Conservation (phyloP, 2,329 filamentous ascomycete species). For the Phyllosticta ampelicida region DNA sequence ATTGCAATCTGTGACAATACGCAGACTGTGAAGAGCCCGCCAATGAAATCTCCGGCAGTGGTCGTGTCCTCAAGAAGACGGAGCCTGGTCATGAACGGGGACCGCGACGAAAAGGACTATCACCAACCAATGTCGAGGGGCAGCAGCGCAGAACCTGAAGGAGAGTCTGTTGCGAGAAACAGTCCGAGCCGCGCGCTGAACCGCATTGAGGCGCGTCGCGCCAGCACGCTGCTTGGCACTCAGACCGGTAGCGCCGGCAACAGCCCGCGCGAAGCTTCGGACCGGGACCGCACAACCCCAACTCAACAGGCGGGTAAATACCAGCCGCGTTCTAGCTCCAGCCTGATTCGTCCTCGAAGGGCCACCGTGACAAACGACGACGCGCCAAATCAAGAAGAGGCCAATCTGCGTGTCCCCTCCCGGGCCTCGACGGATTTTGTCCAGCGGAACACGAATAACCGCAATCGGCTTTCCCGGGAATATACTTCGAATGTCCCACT, state of each 20-base stretch:
- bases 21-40: slow-evolving; percentile 14
- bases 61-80: slow-evolving; percentile 3
- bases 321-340: not conserved
- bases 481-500: slow-evolving; percentile 29
- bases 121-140: slow-evolving; percentile 6
- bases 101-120: slow-evolving; percentile 2
- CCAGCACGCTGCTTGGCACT: slow-evolving; percentile 21
- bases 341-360: slow-evolving; percentile 6
- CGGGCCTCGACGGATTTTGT: slow-evolving; percentile 39
- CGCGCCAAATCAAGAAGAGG: slow-evolving; percentile 25
- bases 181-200: slow-evolving; percentile 28
- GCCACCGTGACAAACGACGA: slow-evolving; percentile 9
- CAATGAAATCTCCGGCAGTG: slow-evolving; percentile 3
- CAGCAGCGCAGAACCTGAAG: slow-evolving; percentile 27
- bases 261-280: slow-evolving; percentile 21
- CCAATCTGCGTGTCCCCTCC: slow-evolving; percentile 34
- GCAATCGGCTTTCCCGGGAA: slow-evolving; percentile 20
- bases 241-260: slow-evolving; percentile 12
- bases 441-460: slow-evolving; percentile 18
- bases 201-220: slow-evolving; percentile 36
- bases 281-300: slow-evolving; percentile 9
- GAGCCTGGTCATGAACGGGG: slow-evolving; percentile 6
- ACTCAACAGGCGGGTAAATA: slow-evolving; percentile 2
- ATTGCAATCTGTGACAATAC: slow-evolving; percentile 53
- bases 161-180: slow-evolving; percentile 17